Evolutionary conservation across 164 flowering plant species (phyloP), one percentile per base, ranked within the genome.

Genomic region (Aristolochia fimbriata): DNA sequence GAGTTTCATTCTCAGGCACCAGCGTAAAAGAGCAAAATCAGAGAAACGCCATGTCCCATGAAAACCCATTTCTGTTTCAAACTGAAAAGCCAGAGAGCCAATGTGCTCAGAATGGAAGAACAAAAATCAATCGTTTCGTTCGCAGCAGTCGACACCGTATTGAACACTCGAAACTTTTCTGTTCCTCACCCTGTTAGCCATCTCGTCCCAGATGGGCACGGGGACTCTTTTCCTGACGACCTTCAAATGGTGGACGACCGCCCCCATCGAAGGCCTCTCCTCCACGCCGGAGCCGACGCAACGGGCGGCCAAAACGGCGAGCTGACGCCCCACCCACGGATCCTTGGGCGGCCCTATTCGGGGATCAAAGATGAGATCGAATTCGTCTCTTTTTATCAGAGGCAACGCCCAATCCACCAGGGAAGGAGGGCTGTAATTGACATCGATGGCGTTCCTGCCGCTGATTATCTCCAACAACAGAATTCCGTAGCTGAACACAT

Each of bases 341-440:
- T 79, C 82, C 31, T 62, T 71, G 8, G 79, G 83, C 6, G 64
- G 19, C 0, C 72, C 80, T 59, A 88, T 67, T 41, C 91, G 68
- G 54, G 62, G 67, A 65, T 91, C 96, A 46, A 70, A 76, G 23
- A 91, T 60, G 0, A 37, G 70, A 5, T 55, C 51, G 59, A 75
- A 75, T 3, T 82, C 72, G 2, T 81, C 78, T 15, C 64, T 64
- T 53, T 67, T 72, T 49, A 88, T 83, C 25, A 78, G 20, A 21
- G 97, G 97, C 24, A 78, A 56, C 10, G 96, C 97, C 96, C 96
- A 91, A 63, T 91, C 94, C 6, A 82, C 79, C 16, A 91, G 70
- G 2, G 93, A 88, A 10, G 95, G 82, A 25, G 98, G 98, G 51
- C 95, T 86, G 68, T 72, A 76, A 58, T 78, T 72, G 61, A 92